A percentile compares a stretch with the other conserved stretches of the same genome.
Evolutionary conservation across 768 basidiomycete species (phyloP).

Genomic region (Sistotremastrum niveocremeum): DNA sequence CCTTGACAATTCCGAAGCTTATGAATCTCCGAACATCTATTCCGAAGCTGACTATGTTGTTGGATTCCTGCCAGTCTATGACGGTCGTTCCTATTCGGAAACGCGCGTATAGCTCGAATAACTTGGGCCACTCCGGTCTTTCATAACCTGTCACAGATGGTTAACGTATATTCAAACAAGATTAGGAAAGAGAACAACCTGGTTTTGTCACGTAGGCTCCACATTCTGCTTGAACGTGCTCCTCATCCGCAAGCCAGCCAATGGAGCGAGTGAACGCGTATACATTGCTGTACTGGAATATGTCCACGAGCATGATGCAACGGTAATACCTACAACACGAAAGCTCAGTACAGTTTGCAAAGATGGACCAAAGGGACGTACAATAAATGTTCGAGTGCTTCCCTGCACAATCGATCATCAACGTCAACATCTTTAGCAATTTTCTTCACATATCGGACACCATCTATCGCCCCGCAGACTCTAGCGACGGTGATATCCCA

Average conservation of each 20-base stretch:
- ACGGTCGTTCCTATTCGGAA: slow-evolving; percentile 75
- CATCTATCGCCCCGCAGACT: slow-evolving; percentile 77
- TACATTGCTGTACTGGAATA: slow-evolving; percentile 97
- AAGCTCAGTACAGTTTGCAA: neutral
- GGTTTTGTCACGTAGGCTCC: slow-evolving; percentile 80
- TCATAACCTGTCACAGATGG: slow-evolving; percentile 16
- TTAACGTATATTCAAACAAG: neutral
- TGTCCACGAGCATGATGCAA: slow-evolving; percentile 91
- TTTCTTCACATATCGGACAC: slow-evolving; percentile 78
- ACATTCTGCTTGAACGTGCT: slow-evolving; percentile 80
- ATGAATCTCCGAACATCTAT: slow-evolving; percentile 92
- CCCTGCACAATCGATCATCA: slow-evolving; percentile 66
- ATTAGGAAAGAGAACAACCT: slow-evolving; percentile 25
- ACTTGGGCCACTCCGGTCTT: slow-evolving; percentile 75
- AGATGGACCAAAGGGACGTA: slow-evolving; percentile 24
- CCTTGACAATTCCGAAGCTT: slow-evolving; percentile 96
- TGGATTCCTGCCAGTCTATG: slow-evolving; percentile 74
- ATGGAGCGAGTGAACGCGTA: slow-evolving; percentile 83
- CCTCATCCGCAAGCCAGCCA: slow-evolving; percentile 76
- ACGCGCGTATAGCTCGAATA: slow-evolving; percentile 77
- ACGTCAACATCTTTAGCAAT: slow-evolving; percentile 90
- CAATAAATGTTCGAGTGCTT: slow-evolving; percentile 87
- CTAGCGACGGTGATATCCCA: slow-evolving; percentile 92
- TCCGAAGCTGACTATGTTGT: slow-evolving; percentile 55
- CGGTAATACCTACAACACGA: slow-evolving; percentile 68